Conservation (phyloP, 768 basidiomycete species). For the Russula ochroleuca region DNA sequence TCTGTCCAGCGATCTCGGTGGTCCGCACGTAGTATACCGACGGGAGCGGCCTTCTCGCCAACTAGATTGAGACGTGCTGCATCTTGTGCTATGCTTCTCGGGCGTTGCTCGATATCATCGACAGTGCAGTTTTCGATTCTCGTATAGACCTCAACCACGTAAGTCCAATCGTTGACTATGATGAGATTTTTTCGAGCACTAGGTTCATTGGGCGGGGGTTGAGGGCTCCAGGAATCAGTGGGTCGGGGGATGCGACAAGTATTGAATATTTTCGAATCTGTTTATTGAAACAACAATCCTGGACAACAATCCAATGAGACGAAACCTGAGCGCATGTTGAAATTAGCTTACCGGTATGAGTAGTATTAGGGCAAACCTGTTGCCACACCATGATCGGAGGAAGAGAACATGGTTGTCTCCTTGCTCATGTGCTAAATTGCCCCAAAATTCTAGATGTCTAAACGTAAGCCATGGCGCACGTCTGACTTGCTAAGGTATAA, state of each 20-base stretch:
- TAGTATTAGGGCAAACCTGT: constrained; percentile 64
- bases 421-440: constrained; percentile 51
- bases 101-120: constrained; percentile 42
- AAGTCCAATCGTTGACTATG: constrained; percentile 77
- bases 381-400: constrained; percentile 29
- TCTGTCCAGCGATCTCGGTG: constrained; percentile 77
- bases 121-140: constrained; percentile 34
- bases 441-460: constrained; percentile 70
- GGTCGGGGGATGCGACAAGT: constrained; percentile 67
- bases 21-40: constrained; percentile 76
- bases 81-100: constrained; percentile 51
- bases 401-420: neutral
- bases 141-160: constrained; percentile 60
- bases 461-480: constrained; percentile 78
- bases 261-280: constrained; percentile 65
- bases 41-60: constrained; percentile 54
- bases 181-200: constrained; percentile 51
- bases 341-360: constrained; percentile 52
- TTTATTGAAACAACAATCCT: constrained; percentile 62
- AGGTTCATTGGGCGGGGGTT: constrained; percentile 43
- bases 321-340: too few relatives aligned
- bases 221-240: constrained; percentile 59
- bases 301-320: neutral
- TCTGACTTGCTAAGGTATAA: constrained; percentile 74
- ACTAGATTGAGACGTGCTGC: too few relatives aligned